Base-by-base conservation (phyloP, 1,284 basidiomycete genomes). In the Ganoderma leucocontextum region DNA sequence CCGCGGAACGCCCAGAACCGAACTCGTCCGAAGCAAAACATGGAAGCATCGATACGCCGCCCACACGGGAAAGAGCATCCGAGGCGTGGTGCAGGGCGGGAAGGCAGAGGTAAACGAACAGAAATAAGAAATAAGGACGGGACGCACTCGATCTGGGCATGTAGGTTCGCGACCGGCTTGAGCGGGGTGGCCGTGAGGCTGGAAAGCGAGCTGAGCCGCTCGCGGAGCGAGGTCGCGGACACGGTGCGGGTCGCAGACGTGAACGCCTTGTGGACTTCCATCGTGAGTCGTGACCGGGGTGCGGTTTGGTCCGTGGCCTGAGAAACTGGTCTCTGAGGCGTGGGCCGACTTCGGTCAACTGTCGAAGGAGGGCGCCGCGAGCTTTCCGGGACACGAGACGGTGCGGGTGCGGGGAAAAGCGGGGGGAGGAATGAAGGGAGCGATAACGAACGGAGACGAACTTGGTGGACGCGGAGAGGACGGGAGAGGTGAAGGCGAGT, bases 121-220 rank as follows among this genome's bases (percentile, higher is more conserved):
- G 39, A 10, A 19, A 17, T 35, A 55, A 55, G 22, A 38, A 38
- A 55, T 36, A 57, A 49, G 35, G 10, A 39, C 5, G 33, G 65
- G 13, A 85, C 90, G 77, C 78, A 93, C 92, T 91, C 85, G 78
- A 93, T 89, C 72, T 89, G 89, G 25, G 88, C 65, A 72, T 89
- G 87, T 33, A 92, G 82, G 33, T 87, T 86, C 41, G 84, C 85
- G 53, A 91, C 87, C 13, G 89, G 88, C 65, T 84, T 85, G 62
- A 90, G 75, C 8, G 87, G 88, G 0, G 86, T 82, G 19, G 85
- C 81, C 10, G 86, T 81, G 5, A 92, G 77, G 53, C 53, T 72
- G 74, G 85, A 86, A 15, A 93, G 79, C 60, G 83, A 86, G n/a
- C 88, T 86, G 35, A 93, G 80, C 49, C 84, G 83, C 52, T 88